These are phyloP conservation scores for Diophrys appendiculata DNA, from an alignment of 73 alveolate genomes.

Conservation along the genomic window DNA sequence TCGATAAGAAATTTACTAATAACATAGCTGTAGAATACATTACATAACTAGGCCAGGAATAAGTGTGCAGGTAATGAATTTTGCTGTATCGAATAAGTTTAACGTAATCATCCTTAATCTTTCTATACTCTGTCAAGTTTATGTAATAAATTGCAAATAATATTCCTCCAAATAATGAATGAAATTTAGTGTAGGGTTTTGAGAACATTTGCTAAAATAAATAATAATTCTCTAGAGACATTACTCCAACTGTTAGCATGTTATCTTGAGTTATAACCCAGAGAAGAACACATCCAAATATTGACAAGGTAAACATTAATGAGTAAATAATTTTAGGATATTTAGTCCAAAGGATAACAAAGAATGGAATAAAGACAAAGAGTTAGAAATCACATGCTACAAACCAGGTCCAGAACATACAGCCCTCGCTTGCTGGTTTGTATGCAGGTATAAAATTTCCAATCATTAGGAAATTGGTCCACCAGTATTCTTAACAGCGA, in stretches of 20 bases:
- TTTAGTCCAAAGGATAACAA: neutral
- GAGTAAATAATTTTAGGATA: neutral
- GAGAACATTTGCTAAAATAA: constrained; percentile 15
- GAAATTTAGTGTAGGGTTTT: constrained; percentile 19
- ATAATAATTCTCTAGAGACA: constrained; percentile 24
- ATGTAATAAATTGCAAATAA: constrained; percentile 10
- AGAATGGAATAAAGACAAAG: constrained; percentile 7
- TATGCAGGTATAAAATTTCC: constrained; percentile 11
- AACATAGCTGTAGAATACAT: neutral
- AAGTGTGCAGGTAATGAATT: constrained; percentile 2
- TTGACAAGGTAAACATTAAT: neutral
- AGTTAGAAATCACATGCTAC: constrained; percentile 18
- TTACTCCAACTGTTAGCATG: constrained; percentile 12
- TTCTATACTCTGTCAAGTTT: constrained; percentile 15
- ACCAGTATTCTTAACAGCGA: constrained; percentile 14
- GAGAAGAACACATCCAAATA: constrained; percentile 1
- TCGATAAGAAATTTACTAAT: neutral
- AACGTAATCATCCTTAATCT: neutral
- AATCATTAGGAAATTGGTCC: constrained; percentile 1
- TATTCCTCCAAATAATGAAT: neutral
- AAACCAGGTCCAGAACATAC: constrained; percentile 24
- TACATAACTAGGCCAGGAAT: neutral
- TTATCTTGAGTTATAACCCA: neutral
- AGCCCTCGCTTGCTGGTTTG: neutral
- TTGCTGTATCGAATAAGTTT: neutral